Conservation (phyloP, 2,329 filamentous ascomycete genomes). For the Pezicula neosporulosa region DNA sequence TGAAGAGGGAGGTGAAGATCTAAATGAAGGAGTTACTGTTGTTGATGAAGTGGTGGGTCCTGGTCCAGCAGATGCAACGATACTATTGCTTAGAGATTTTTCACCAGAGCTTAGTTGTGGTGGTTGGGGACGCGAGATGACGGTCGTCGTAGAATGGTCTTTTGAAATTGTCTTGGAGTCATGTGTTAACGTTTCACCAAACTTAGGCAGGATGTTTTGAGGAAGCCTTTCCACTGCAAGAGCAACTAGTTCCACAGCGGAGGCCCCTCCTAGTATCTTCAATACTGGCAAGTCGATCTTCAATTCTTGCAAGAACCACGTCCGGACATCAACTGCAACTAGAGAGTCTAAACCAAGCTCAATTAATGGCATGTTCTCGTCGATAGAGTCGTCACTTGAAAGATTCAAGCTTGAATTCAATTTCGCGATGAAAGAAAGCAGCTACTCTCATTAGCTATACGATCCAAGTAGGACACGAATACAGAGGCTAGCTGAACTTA, state of each 20-base stretch:
- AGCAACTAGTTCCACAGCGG: constrained; percentile 10
- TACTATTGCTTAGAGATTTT: neutral
- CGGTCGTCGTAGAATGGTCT: neutral
- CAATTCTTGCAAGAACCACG: constrained; percentile 43
- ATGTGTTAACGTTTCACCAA: neutral
- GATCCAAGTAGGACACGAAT: neutral
- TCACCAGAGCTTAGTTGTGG: neutral
- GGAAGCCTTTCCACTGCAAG: constrained; percentile 1
- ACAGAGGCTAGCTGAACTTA: neutral
- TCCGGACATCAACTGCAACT: constrained; percentile 17
- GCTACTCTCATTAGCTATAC: neutral
- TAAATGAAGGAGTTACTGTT: neutral
- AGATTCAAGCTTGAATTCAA: neutral
- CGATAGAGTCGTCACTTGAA: neutral
- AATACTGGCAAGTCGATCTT: constrained; percentile 41
- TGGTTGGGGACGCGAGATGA: neutral
- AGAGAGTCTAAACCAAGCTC: constrained; percentile 29
- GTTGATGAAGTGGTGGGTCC: neutral
- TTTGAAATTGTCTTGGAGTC: neutral
- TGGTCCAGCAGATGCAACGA: neutral
- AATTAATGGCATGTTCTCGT: constrained; percentile 14
- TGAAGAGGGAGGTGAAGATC: neutral
- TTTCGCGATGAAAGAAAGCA: constrained; percentile 1
- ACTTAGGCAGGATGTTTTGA: neutral
- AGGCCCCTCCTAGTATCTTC: constrained; percentile 36